Percentiles rank a stretch among this genome's conserved stretches.
These are phyloP conservation scores for Moniliella sp. DNA, from an alignment of 1,284 basidiomycete genomes.

Conservation along the genomic window DNA sequence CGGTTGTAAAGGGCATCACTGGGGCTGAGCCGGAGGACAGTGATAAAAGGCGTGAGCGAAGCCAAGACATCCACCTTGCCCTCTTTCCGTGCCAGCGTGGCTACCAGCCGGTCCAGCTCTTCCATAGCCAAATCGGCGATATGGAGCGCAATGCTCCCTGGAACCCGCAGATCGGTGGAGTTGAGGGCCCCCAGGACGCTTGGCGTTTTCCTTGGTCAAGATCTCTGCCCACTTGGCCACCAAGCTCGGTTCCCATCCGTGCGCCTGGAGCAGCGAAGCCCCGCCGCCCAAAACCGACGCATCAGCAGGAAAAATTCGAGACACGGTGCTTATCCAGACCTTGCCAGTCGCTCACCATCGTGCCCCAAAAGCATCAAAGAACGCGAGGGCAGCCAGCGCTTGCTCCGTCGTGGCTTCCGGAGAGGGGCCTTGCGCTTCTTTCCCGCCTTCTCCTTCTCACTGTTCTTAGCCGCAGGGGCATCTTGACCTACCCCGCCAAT, in stretches of 20 bases:
- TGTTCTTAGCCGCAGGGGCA: neutral
- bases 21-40: neutral
- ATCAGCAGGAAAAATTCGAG: constrained; percentile 6
- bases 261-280: neutral
- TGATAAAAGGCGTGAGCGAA: neutral
- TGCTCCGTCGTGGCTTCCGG: constrained; percentile 1
- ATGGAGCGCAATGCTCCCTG: neutral
- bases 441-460: neutral
- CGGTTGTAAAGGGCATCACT: neutral
- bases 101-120: neutral
- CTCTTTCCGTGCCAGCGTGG: neutral
- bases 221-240: neutral
- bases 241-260: neutral
- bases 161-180: neutral
- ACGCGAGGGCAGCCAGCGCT: constrained; percentile 44
- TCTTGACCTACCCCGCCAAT: constrained; percentile 4
- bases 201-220: neutral
- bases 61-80: neutral
- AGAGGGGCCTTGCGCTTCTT: neutral
- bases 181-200: neutral
- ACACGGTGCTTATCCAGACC: constrained; percentile 73
- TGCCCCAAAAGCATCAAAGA: constrained; percentile 71
- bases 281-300: neutral
- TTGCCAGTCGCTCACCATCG: constrained; percentile 69
- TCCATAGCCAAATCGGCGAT: neutral